A percentile compares a stretch with the other conserved stretches of the same genome.
These are phyloP conservation scores for Fonsecaea erecta DNA, from an alignment of 2,329 filamentous ascomycete species.

Conservation along the genomic window DNA sequence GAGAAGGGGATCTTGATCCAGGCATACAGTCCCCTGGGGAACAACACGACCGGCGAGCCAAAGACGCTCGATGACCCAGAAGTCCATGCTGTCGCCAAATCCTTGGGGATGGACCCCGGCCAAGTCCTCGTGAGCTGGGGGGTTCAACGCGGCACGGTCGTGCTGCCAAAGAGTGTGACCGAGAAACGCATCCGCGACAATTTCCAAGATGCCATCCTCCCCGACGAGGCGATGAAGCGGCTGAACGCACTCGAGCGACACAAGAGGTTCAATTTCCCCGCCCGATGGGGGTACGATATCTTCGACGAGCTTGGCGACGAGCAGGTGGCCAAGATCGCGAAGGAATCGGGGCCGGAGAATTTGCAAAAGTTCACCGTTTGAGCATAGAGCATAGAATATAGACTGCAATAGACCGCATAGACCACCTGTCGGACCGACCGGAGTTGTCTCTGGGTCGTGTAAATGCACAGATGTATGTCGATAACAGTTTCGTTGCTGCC, in stretches of 20 bases:
- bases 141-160: slow-evolving; percentile 59
- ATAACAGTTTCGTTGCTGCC: not conserved
- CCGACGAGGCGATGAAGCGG: slow-evolving; percentile 43
- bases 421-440: not conserved
- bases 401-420: not conserved
- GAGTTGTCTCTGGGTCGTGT: not conserved
- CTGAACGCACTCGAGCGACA: slow-evolving; percentile 45
- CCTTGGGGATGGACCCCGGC: slow-evolving; percentile 62
- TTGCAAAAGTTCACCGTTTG: slow-evolving; percentile 31
- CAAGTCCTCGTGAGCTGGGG: slow-evolving; percentile 61
- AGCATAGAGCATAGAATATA: not conserved
- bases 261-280: slow-evolving; percentile 46
- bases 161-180: slow-evolving; percentile 61
- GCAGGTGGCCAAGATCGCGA: slow-evolving; percentile 38
- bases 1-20: slow-evolving; percentile 64
- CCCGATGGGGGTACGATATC: slow-evolving; percentile 45
- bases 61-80: slow-evolving; percentile 67
- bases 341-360: slow-evolving; percentile 28
- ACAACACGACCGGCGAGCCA: slow-evolving; percentile 64
- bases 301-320: slow-evolving; percentile 46
- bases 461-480: not conserved
- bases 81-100: slow-evolving; percentile 67
- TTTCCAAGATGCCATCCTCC: slow-evolving; percentile 48
- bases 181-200: slow-evolving; percentile 57
- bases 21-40: slow-evolving; percentile 69